Evolutionary conservation across 176 grass and related monocot species (phyloP).

Genomic region (Carex kokanica): DNA sequence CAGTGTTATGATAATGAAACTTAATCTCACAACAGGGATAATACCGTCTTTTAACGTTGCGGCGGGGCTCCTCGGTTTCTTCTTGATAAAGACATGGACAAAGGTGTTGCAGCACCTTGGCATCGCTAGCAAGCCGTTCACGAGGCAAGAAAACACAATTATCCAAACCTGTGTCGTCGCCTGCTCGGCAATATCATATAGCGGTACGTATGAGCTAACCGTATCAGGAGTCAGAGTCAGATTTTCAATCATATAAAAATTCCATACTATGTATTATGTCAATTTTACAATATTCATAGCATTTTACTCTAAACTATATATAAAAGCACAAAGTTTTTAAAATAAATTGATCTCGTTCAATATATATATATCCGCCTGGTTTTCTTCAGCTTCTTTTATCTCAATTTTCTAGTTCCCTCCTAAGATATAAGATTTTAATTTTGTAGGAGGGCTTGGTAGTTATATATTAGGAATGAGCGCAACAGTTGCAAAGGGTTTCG

Average conservation of each 20-base stretch:
- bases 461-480: constrained; percentile 59
- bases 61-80: constrained; percentile 59
- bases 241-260: too few relatives aligned
- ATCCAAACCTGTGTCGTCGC: constrained; percentile 88
- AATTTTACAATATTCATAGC: too few relatives aligned
- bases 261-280: too few relatives aligned
- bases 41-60: constrained; percentile 62
- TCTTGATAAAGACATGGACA: constrained; percentile 73
- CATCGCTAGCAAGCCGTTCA: constrained; percentile 54
- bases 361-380: too few relatives aligned
- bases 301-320: too few relatives aligned
- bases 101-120: constrained; percentile 45
- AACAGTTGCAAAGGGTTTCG: constrained; percentile 40
- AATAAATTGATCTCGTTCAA: too few relatives aligned
- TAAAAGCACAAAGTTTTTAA: too few relatives aligned
- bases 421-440: neutral
- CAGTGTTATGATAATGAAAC: constrained; percentile 91
- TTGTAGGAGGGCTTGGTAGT: constrained; percentile 53
- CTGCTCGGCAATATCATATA: constrained; percentile 63
- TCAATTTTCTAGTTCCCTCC: too few relatives aligned
- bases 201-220: constrained; percentile 18
- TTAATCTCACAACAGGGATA: constrained; percentile 69
- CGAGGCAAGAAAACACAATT: constrained; percentile 77
- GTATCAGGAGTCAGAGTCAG: too few relatives aligned
- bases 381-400: too few relatives aligned